phyloP scores from a whole-genome alignment of 495 filamentous ascomycete genomes.

The Rhizodiscina lignyota region DNA sequence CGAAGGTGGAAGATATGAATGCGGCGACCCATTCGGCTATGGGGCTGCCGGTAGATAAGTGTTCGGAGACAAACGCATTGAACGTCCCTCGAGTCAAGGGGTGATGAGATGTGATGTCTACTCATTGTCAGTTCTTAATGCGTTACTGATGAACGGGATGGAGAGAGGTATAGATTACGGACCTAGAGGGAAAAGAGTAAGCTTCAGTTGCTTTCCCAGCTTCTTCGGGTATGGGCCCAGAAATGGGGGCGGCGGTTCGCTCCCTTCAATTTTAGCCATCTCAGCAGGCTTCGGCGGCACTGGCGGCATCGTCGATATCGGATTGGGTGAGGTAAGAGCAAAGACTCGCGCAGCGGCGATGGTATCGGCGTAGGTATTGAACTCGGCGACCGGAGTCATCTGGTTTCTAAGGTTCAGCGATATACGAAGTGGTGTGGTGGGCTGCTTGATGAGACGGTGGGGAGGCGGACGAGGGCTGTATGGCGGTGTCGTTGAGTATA shows the following conservation, averaged over 20 bases:
- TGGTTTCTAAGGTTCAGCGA: conserved; percentile 20
- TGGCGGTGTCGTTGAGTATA: not conserved
- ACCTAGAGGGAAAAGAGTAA: conserved; percentile 69
- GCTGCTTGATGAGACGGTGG: conserved; percentile 17
- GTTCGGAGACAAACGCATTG: conserved; percentile 32
- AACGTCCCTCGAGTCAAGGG: conserved; percentile 45
- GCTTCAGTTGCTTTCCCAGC: conserved; percentile 47
- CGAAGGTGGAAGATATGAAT: conserved; percentile 63
- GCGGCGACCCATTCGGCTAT: conserved; percentile 67
- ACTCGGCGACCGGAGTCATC: conserved; percentile 34
- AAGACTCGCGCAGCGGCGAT: conserved; percentile 71
- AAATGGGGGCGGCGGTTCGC: conserved; percentile 18
- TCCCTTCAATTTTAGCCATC: not conserved
- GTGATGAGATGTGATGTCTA: conserved; percentile 64
- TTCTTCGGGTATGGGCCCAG: conserved; percentile 51
- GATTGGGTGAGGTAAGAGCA: conserved; percentile 70
- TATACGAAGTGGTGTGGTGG: conserved; percentile 12
- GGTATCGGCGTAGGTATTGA: conserved; percentile 29
- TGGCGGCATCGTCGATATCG: conserved; percentile 48
- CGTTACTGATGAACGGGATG: not conserved
- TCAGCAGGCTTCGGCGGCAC: conserved; percentile 13
- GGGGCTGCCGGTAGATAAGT: conserved; percentile 44
- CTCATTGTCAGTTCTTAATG: not conserved
- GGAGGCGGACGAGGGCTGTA: conserved; percentile 10
- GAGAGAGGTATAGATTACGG: not conserved